These are phyloP conservation scores for Colletotrichum gigasporum DNA, from an alignment of 2,329 filamentous ascomycete species.

Conservation along the genomic window DNA sequence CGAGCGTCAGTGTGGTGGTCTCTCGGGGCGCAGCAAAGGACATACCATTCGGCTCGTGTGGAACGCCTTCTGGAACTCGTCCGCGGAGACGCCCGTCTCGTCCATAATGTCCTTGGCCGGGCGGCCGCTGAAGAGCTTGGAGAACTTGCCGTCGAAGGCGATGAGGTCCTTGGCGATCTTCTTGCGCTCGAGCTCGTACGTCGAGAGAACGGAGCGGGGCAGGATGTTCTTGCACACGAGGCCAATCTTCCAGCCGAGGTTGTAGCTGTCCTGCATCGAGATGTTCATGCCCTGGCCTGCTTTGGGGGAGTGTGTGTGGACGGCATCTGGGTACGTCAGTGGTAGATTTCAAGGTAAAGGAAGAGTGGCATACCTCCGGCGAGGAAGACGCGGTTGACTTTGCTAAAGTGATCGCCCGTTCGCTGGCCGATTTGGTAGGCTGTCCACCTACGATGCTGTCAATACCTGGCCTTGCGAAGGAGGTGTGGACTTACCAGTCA, in stretches of 20 bases:
- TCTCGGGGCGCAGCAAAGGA: too few species aligned
- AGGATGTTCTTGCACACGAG: constrained; percentile 54
- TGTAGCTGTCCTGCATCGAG: constrained; percentile 72
- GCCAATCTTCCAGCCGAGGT: constrained; percentile 67
- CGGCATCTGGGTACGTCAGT: constrained; percentile 57
- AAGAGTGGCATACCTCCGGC: constrained; percentile 54
- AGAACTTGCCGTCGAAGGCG: constrained; percentile 67
- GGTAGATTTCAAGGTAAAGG: neutral
- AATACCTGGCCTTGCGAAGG: neutral
- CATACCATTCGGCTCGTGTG: constrained; percentile 59
- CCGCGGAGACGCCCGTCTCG: constrained; percentile 68
- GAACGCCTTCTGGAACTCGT: constrained; percentile 70
- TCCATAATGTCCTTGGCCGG: constrained; percentile 69
- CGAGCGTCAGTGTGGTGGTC: neutral
- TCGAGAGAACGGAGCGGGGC: constrained; percentile 53
- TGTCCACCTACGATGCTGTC: constrained; percentile 52
- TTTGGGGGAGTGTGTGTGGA: constrained; percentile 66
- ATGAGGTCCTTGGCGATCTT: constrained; percentile 67
- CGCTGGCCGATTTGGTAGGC: constrained; percentile 76
- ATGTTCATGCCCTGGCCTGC: constrained; percentile 79
- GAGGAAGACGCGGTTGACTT: constrained; percentile 70
- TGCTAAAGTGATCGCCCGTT: constrained; percentile 66
- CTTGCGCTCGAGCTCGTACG: constrained; percentile 63
- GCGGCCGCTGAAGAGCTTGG: constrained; percentile 62
- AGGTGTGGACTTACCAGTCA: constrained; percentile 55